phyloP scores from a whole-genome alignment of 2,329 filamentous ascomycete genomes.

The Curvularia sp. region DNA sequence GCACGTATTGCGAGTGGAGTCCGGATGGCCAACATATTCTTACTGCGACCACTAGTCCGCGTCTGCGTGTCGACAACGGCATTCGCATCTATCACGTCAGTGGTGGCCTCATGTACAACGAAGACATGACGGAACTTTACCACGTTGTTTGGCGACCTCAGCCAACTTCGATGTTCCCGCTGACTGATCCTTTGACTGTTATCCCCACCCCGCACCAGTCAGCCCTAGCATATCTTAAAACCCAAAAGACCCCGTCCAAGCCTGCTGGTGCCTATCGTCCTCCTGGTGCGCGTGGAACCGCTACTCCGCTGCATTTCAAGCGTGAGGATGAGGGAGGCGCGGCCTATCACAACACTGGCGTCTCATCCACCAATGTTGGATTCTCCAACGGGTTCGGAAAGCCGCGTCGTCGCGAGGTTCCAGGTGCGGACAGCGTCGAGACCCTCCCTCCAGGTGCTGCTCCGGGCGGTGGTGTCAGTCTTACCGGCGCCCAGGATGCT shows the following conservation, averaged over 20 bases:
- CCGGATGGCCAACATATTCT: slow-evolving; percentile 94
- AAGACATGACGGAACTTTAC: slow-evolving; percentile 94
- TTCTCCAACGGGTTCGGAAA: slow-evolving; percentile 80
- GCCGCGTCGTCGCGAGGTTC: slow-evolving; percentile 76
- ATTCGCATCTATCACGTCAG: slow-evolving; percentile 93
- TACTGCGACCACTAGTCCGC: slow-evolving; percentile 96
- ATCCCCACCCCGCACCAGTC: slow-evolving; percentile 82
- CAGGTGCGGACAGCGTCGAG: slow-evolving; percentile 78
- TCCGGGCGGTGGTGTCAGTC: slow-evolving; percentile 69
- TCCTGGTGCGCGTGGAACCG: slow-evolving; percentile 86
- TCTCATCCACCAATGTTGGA: slow-evolving; percentile 63
- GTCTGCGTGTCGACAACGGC: slow-evolving; percentile 94
- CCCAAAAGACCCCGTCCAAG: slow-evolving; percentile 93
- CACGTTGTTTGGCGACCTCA: slow-evolving; percentile 85
- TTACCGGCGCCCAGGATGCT: slow-evolving; percentile 69
- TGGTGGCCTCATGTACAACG: slow-evolving; percentile 89
- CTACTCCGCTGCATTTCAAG: slow-evolving; percentile 93
- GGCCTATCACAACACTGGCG: slow-evolving; percentile 82
- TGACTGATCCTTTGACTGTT: slow-evolving; percentile 74
- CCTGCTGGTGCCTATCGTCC: slow-evolving; percentile 96
- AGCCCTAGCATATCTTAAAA: slow-evolving; percentile 80
- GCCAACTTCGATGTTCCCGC: slow-evolving; percentile 64
- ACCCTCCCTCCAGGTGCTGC: slow-evolving; percentile 72
- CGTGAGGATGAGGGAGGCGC: slow-evolving; percentile 96
- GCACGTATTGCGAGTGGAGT: slow-evolving; percentile 96